phyloP scores from a whole-genome alignment of 208 protist species.

The Wallacemonas sp. region DNA sequence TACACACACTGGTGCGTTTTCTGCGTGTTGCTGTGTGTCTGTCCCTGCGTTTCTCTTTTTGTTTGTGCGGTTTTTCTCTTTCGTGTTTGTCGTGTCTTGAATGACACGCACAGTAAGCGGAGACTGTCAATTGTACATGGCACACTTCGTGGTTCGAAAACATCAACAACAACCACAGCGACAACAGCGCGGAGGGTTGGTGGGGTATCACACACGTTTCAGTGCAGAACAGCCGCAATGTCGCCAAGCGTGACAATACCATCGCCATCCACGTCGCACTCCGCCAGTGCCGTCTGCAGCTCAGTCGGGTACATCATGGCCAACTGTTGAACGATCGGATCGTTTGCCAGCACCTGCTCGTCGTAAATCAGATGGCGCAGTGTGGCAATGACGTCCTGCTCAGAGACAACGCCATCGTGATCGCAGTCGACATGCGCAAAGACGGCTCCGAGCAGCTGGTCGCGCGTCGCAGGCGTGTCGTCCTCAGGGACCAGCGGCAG shows the following conservation, averaged over 20 bases:
- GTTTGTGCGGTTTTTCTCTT: too few species aligned
- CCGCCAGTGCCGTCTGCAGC: conserved; percentile 41
- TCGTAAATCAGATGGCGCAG: conserved; percentile 34
- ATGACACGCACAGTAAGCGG: too few species aligned
- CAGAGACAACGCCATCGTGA: conserved; percentile 52
- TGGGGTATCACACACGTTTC: neutral
- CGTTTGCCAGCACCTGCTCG: conserved; percentile 29
- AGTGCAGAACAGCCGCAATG: conserved; percentile 38
- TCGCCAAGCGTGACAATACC: conserved; percentile 62
- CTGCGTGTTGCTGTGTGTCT: too few species aligned
- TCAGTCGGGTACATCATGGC: conserved; percentile 57
- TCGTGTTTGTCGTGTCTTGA: too few species aligned
- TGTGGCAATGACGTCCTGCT: conserved; percentile 41
- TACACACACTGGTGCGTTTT: too few species aligned
- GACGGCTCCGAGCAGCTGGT: neutral
- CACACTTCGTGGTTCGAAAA: neutral
- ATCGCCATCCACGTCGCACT: conserved; percentile 73
- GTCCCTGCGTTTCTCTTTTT: too few species aligned
- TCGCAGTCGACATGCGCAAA: conserved; percentile 44
- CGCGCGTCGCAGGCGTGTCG: conserved; percentile 3
- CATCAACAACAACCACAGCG: neutral
- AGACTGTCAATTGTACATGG: too few species aligned
- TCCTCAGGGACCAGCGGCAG: conserved; percentile 22
- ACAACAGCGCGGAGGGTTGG: neutral
- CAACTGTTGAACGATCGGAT: conserved; percentile 45